Evolutionary conservation across 129 eudicot species (phyloP), one percentile per base, ranked within the genome.

Genomic region (Helichrysum umbraculigerum): DNA sequence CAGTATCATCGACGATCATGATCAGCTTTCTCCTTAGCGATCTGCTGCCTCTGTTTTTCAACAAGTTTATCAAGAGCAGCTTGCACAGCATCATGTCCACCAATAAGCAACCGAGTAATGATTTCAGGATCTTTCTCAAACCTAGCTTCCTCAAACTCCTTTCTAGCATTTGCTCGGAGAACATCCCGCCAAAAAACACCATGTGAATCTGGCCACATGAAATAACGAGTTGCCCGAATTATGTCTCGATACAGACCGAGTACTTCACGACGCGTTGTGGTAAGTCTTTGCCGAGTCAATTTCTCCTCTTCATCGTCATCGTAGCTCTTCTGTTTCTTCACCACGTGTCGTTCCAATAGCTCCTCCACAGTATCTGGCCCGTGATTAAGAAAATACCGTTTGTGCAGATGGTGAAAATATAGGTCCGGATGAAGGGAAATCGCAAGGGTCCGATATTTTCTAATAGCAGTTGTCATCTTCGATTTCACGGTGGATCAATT

Each of bases 281-380:
- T 86, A 74, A 94, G 98, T 69, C 85, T 85, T 69, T 86, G 97
- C n/a, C 89, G 81, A 28, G 82, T 83, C 54, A 88, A 50, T 3
- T 66, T 25, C 77, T 93, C 97, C 37, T 79, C 86, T 74, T 88
- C 97, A 29, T 84, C 91, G 20, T 82, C 91, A 39, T 89, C 73
- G 21, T 52, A 47, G 29, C 60, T 73, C 39, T 71, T 86, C 16
- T 86, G 89, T 62, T 81, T 81, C 72, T 94, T 87, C 57, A 73
- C 89, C 29, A 91, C 70, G 77, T 94, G 97, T 35, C 98, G 83
- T n/a, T 94, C 98, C 20, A 94, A 66, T 16, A 94, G 86, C 83
- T 94, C 97, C 50, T 94, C 97, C 19, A 94, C 70, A 0, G 98
- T 91, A 79, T 94, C 97, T 1, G 93, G 97, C 4, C 98, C 97